A percentile compares a stretch with the other conserved stretches of the same genome.
These are phyloP conservation scores for Penicillium goetzii DNA, from an alignment of 495 filamentous ascomycete species.

Conservation along the genomic window DNA sequence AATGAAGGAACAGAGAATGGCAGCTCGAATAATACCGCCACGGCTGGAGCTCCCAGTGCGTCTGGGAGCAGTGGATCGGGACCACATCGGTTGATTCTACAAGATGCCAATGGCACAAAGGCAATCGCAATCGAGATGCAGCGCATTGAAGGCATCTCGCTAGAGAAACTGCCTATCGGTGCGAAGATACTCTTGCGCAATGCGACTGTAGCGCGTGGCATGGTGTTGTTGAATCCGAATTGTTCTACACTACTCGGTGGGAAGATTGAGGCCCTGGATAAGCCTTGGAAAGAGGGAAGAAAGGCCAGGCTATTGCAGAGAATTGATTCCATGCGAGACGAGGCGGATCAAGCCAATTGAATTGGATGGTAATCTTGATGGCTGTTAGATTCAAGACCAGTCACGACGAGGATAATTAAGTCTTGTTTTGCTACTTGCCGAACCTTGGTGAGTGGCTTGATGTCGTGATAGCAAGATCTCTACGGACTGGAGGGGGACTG, in stretches of 20 bases:
- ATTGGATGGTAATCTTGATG: not conserved
- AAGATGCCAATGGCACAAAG: conserved; percentile 73
- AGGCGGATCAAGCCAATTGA: conserved; percentile 10
- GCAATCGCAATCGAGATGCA: conserved; percentile 76
- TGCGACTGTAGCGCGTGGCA: conserved; percentile 70
- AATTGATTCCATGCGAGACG: conserved; percentile 42
- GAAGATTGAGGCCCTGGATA: conserved; percentile 81
- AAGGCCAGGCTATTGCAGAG: conserved; percentile 68
- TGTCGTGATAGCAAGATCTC: not conserved
- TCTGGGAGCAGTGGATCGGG: conserved; percentile 45
- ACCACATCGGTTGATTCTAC: conserved; percentile 79
- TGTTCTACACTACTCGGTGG: conserved; percentile 74
- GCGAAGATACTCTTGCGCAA: conserved; percentile 75
- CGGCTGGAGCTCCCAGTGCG: conserved; percentile 20
- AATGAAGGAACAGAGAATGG: conserved; percentile 37
- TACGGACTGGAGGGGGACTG: not conserved
- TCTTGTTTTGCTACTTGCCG: not conserved
- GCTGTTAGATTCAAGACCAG: not conserved
- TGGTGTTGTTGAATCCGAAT: conserved; percentile 72
- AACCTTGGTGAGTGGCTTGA: not conserved
- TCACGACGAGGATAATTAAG: not conserved
- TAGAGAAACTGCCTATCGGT: conserved; percentile 73
- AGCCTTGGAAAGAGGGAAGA: conserved; percentile 72
- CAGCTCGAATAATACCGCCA: conserved; percentile 17
- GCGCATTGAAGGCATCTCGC: conserved; percentile 62